Base-by-base conservation (phyloP, 441 rosid species). In the Pelargonium myrrhifolium region DNA sequence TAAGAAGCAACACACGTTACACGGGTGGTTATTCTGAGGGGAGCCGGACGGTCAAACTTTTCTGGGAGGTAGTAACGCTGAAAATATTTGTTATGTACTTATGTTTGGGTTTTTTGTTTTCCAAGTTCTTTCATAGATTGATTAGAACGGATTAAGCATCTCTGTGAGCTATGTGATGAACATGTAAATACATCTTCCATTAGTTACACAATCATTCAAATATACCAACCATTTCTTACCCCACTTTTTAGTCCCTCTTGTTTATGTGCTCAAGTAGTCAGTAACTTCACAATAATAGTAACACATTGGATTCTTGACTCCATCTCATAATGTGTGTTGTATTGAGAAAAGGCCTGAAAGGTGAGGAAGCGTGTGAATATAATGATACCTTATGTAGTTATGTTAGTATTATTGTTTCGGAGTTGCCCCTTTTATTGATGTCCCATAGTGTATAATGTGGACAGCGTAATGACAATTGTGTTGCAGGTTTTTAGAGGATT, bases 11-110 rank as follows among this genome's bases (percentile, higher is more conserved):
- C 79, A 89, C 99, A 43, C 85, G 83, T 72, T 90, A 95, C 81
- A 83, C 98, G 39, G 98, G 98, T 70, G 98, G 99, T 75, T 95
- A 95, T 82, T 74, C 85, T 35, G 98, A 86, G 75, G 90, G 95
- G 77, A 95, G 95, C 78, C 86, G 95, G 62, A 83, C 95, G 0
- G 77, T 95, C 72, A 95, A 90, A 78, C 84, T 86, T 64, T 95
- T 95, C 61, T 95, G 99, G 99, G 99, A 95, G 99, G 99, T 92
- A 86, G 20, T 15, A 7, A 22, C 43, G 4, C 64, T 68, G 68
- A 76, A 61, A 53, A n/a, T 75, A 42, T 43, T 24, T 70, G 59
- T 67, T 60, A 7, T 35, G 39, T 35, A 35, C 9, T 35, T 35
- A 45, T 45, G 14, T 62, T 9, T 78, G 56, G 55, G 53, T 26